Conservation (phyloP, 2,329 filamentous ascomycete genomes). For the Alternaria sp. region DNA sequence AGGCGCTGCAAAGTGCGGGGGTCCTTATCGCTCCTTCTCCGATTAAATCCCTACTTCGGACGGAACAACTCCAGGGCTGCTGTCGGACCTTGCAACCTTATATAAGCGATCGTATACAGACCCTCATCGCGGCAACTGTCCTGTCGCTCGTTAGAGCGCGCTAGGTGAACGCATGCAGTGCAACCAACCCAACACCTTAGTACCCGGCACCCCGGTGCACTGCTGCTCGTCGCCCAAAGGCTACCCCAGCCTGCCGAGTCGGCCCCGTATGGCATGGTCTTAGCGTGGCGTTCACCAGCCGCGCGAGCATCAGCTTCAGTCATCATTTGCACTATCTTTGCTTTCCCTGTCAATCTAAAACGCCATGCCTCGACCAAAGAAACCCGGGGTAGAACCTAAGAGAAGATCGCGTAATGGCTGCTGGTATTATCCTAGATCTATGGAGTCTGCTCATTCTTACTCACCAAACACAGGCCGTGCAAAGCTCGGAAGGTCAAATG, state of each 20-base stretch:
- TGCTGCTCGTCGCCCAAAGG: not conserved
- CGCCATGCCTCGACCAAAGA: conserved; percentile 70
- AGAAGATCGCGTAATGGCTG: conserved; percentile 72
- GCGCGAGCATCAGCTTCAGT: not conserved
- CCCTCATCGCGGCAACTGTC: not conserved
- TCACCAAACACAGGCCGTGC: conserved; percentile 67
- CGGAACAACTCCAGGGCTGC: not conserved
- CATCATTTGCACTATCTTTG: not conserved
- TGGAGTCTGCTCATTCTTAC: not conserved
- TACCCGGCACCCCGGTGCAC: conserved; percentile 11
- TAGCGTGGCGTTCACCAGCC: not conserved
- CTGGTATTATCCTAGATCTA: conserved; percentile 56
- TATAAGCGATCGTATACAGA: not conserved
- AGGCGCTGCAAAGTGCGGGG: conserved; percentile 13
- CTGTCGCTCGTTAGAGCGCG: conserved; percentile 15
- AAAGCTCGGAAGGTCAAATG: conserved; percentile 83
- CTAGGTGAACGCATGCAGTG: conserved; percentile 8
- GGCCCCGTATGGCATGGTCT: conserved; percentile 1
- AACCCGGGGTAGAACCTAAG: conserved; percentile 69
- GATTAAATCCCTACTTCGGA: not conserved
- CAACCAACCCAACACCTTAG: conserved; percentile 4
- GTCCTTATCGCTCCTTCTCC: conserved; percentile 15
- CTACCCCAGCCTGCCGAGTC: conserved; percentile 8
- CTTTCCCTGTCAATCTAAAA: not conserved
- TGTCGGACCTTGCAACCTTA: not conserved